Base-by-base conservation (phyloP, 176 grass and related monocot species). In the Pharus latifolius region DNA sequence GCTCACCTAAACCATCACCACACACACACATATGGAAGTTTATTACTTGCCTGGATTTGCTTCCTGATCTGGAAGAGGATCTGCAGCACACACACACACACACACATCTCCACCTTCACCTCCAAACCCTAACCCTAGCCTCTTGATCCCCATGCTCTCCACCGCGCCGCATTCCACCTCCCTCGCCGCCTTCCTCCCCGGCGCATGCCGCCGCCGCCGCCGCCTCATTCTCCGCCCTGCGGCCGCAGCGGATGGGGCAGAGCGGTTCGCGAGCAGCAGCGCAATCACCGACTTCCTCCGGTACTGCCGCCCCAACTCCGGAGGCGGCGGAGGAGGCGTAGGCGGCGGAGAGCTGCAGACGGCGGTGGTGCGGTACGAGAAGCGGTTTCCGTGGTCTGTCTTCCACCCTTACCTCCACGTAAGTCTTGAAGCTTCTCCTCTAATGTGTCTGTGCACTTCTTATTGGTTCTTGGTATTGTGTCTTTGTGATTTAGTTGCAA, bases 311-410 rank as follows among this genome's bases (percentile, higher is more conserved):
- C 67, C 30, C 7, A 61, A 10, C 19, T 18, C 49, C 20, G 69
- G 61, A 8, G 37, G 22, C 11, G 31, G 20, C 1, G 75, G 44
- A 1, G 66, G 62, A 9, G 49, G 75, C 1, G 40, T 29, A 3
- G 11, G 35, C 16, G 41, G 87, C 67, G 35, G 81, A 10, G 75
- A 98, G 78, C 81, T 98, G 49, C 89, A 98, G 69, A 87, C 89
- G 20, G 89, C 94, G 12, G 90, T 98, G 11, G 89, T 98, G 27
- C 83, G 70, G 22, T 93, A 88, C 83, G 51, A 79, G 84, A 98
- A 85, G 78, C 83, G 63, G 5, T 24, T 90, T 62, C 89, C 94
- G 20, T 90, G 83, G 84, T 76, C 82, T 14, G 60, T 93, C 42
- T 16, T 98, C 14, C 58, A 85, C 51, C 89, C 94, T 19, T 84